Evolutionary conservation across 2,329 filamentous ascomycete species (phyloP).

Genomic region (Ceratocystis cubensis): DNA sequence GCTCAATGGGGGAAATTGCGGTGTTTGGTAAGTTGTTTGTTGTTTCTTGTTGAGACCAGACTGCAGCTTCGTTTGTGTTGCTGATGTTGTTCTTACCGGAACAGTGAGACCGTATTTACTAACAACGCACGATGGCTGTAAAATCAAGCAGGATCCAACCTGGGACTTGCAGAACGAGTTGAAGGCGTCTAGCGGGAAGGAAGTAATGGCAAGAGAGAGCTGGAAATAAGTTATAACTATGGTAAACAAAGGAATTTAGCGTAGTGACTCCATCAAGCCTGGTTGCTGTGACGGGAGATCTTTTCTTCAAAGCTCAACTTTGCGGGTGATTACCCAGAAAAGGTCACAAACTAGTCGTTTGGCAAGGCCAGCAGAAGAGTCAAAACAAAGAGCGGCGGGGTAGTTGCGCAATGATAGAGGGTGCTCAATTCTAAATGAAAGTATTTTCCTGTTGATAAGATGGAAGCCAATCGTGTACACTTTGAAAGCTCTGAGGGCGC

Average conservation of each 20-base stretch:
- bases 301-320: neutral
- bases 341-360: neutral
- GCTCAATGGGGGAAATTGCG: neutral
- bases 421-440: no score
- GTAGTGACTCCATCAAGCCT: neutral
- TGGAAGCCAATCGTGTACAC: no score
- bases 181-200: neutral
- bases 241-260: neutral
- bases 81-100: slow-evolving; percentile 2
- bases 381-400: neutral
- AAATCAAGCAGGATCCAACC: neutral
- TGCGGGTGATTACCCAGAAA: neutral
- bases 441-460: no score
- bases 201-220: neutral
- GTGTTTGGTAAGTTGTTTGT: neutral
- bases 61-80: neutral
- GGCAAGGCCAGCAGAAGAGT: neutral
- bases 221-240: neutral
- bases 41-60: slow-evolving; percentile 6
- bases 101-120: neutral
- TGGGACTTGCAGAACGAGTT: no score
- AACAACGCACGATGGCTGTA: neutral
- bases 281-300: neutral
- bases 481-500: neutral
- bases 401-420: no score